Evolutionary conservation across 2,329 filamentous ascomycete genomes (phyloP).

Genomic region (Ophiostoma ips): DNA sequence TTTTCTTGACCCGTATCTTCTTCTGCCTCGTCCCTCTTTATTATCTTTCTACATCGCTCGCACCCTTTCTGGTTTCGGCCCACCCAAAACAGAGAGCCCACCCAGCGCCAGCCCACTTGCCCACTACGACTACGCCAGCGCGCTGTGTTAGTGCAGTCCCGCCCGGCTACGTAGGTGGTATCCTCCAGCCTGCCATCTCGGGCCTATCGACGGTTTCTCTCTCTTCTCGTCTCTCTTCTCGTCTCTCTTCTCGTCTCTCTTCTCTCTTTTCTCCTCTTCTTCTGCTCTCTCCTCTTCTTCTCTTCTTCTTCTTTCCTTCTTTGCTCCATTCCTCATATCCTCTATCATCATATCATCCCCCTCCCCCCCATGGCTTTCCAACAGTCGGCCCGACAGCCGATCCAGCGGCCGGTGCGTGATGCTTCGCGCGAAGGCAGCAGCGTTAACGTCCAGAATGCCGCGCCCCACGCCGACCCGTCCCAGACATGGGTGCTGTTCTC

Average conservation of each 20-base stretch:
- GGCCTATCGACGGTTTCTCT: neutral
- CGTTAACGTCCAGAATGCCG: neutral
- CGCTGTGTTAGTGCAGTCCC: neutral
- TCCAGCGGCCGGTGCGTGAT: conserved; percentile 32
- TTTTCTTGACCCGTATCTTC: no score
- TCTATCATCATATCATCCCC: neutral
- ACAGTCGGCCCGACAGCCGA: conserved; percentile 26
- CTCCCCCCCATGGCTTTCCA: conserved; percentile 14
- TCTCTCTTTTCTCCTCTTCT: neutral
- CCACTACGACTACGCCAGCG: neutral
- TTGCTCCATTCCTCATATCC: neutral
- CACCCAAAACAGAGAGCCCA: no score
- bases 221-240: neutral
- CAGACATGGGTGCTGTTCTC: conserved; percentile 97
- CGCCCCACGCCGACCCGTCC: conserved; percentile 39
- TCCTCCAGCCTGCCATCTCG: neutral
- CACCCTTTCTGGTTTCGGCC: no score
- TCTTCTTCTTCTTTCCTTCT: neutral
- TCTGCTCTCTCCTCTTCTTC: neutral
- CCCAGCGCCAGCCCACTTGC: no score
- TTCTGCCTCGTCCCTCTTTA: no score
- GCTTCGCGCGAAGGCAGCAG: conserved; percentile 3
- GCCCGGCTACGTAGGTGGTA: no score
- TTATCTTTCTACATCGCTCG: no score
- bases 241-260: neutral